phyloP scores from a whole-genome alignment of 2,329 filamentous ascomycete species.

The Aplosporella prunicola region DNA sequence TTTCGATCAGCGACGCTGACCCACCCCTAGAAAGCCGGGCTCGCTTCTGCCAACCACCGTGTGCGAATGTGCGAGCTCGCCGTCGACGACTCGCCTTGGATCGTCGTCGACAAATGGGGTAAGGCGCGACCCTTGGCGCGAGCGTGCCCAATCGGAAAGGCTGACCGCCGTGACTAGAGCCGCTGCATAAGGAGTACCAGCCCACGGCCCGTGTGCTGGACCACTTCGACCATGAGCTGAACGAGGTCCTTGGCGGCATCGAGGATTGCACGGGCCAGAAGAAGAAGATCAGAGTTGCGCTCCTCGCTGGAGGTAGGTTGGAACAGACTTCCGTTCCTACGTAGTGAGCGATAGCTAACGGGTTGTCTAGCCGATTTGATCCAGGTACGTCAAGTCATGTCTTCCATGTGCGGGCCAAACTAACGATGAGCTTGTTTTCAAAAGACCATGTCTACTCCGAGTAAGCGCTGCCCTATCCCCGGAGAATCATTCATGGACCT shows the following conservation, averaged over 20 bases:
- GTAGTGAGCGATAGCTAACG: too few species aligned
- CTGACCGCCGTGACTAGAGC: too few species aligned
- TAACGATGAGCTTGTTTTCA: too few species aligned
- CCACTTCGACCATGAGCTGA: slow-evolving; percentile 86
- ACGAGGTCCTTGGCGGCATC: slow-evolving; percentile 65
- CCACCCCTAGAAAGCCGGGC: slow-evolving; percentile 71
- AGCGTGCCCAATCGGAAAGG: too few species aligned
- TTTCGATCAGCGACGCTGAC: too few species aligned
- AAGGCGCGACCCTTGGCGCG: too few species aligned
- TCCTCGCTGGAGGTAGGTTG: slow-evolving; percentile 84
- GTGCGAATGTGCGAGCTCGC: slow-evolving; percentile 83
- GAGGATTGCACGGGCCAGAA: slow-evolving; percentile 56
- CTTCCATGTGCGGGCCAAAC: too few species aligned
- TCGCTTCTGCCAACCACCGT: slow-evolving; percentile 63
- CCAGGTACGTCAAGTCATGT: too few species aligned
- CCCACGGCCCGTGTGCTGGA: slow-evolving; percentile 84
- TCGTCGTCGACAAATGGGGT: slow-evolving; percentile 36
- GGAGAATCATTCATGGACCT: too few species aligned
- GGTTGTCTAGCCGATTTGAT: slow-evolving; percentile 42
- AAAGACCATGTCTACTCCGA: slow-evolving; percentile 43
- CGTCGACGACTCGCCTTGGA: slow-evolving; percentile 53
- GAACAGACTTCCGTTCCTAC: too few species aligned
- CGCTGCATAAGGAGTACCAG: slow-evolving; percentile 73
- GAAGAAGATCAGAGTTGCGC: slow-evolving; percentile 62
- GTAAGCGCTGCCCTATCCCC: too few species aligned